Percentiles rank a stretch among this genome's conserved stretches.
phyloP scores from a whole-genome alignment of 2,329 filamentous ascomycete genomes.

The Xylariales sp. region DNA sequence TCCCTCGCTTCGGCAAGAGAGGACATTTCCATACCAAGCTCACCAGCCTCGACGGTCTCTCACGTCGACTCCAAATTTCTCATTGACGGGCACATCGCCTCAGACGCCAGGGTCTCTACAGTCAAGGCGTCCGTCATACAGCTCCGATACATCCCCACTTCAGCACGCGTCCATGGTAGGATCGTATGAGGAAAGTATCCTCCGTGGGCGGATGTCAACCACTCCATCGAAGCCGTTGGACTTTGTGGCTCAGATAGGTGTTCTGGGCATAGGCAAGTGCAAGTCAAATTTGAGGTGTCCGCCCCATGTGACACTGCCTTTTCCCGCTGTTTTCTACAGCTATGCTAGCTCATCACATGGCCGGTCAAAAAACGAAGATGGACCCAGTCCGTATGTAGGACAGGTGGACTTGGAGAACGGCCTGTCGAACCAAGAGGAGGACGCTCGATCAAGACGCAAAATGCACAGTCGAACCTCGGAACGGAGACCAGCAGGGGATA shows the following conservation, averaged over 20 bases:
- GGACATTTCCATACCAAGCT: constrained; percentile 63
- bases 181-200: constrained; percentile 94
- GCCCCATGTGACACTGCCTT: constrained; percentile 82
- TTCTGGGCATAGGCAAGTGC: constrained; percentile 83
- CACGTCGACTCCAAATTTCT: constrained; percentile 50
- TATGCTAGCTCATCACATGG: constrained; percentile 67
- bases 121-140: constrained; percentile 64
- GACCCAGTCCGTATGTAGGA: constrained; percentile 93
- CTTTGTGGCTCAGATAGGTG: constrained; percentile 92
- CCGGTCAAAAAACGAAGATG: constrained; percentile 66
- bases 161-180: constrained; percentile 95
- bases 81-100: constrained; percentile 37
- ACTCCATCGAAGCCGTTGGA: constrained; percentile 88
- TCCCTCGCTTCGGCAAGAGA: constrained; percentile 52
- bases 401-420: constrained; percentile 86
- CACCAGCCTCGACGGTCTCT: constrained; percentile 75
- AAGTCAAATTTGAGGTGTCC: constrained; percentile 82
- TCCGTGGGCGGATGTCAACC: constrained; percentile 94
- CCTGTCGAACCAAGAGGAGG: constrained; percentile 50
- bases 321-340: constrained; percentile 94
- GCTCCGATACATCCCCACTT: constrained; percentile 69
- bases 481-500: constrained; percentile 26
- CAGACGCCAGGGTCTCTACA: constrained; percentile 47
- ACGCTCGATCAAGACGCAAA: constrained; percentile 43
- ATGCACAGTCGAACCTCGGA: constrained; percentile 40